phyloP scores from a whole-genome alignment of 1,139 yeast species.

The Citeromyces siamensis region DNA sequence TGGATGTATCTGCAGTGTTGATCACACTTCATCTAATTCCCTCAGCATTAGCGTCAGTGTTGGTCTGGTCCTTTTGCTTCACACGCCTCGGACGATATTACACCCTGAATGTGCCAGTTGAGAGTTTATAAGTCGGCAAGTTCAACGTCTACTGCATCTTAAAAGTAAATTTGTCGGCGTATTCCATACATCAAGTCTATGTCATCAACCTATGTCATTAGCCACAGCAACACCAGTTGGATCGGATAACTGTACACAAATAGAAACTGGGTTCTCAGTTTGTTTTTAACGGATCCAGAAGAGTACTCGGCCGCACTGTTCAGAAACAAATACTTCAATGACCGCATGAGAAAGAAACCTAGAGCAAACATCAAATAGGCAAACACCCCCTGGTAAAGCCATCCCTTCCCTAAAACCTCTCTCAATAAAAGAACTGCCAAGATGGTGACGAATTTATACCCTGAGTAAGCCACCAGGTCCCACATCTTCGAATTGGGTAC shows the following conservation, averaged over 20 bases:
- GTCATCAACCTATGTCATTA: slow-evolving; percentile 17
- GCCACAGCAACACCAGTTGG: slow-evolving; percentile 40
- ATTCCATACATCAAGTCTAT: too few species aligned
- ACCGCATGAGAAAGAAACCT: slow-evolving; percentile 70
- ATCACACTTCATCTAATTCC: too few species aligned
- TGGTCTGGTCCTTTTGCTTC: too few species aligned
- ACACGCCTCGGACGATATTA: too few species aligned
- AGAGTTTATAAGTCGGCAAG: too few species aligned
- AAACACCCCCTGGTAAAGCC: slow-evolving; percentile 10
- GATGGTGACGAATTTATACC: slow-evolving; percentile 86
- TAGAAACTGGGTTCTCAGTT: slow-evolving; percentile 73
- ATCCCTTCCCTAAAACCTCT: slow-evolving; percentile 20
- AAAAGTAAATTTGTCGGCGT: too few species aligned
- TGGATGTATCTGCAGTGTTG: too few species aligned
- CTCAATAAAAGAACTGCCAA: slow-evolving; percentile 41
- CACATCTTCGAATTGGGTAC: slow-evolving; percentile 44
- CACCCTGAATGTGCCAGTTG: too few species aligned
- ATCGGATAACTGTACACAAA: slow-evolving; percentile 77
- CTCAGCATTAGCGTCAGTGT: too few species aligned
- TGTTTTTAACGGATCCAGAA: slow-evolving; percentile 39
- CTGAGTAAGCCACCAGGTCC: slow-evolving; percentile 84
- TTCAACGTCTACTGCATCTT: too few species aligned
- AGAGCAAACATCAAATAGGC: slow-evolving; percentile 32
- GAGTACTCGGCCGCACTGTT: slow-evolving; percentile 36
- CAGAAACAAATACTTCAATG: slow-evolving; percentile 66